Conservation (phyloP, 108 stramenopile genomes). For the Nannochloropsis gaditana region DNA sequence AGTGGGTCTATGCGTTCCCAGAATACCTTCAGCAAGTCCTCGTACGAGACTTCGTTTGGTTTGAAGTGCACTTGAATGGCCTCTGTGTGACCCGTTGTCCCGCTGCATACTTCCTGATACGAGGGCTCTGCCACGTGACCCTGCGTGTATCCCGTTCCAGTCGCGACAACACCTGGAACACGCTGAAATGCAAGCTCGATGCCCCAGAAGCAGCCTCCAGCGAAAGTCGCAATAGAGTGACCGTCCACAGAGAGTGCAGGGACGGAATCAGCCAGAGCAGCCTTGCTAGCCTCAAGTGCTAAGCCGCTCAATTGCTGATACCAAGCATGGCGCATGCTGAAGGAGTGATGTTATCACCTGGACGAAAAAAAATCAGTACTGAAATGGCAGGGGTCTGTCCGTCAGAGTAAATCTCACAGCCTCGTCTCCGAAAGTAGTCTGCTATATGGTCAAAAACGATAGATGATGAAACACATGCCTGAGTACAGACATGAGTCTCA, state of each 20-base stretch:
- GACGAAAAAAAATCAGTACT: too few species aligned
- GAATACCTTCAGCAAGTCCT: slow-evolving; percentile 63
- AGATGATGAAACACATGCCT: too few species aligned
- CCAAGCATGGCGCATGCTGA: background rate
- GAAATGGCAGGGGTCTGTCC: too few species aligned
- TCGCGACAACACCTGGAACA: slow-evolving; percentile 66
- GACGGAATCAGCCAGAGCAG: background rate
- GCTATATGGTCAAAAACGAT: too few species aligned
- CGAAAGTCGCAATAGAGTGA: slow-evolving; percentile 62
- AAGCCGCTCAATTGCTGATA: background rate
- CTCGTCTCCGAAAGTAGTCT: too few species aligned
- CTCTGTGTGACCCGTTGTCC: slow-evolving; percentile 77
- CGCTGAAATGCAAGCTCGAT: slow-evolving; percentile 71
- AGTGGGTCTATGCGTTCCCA: slow-evolving; percentile 74
- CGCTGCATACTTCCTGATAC: slow-evolving; percentile 70
- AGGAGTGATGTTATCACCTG: too few species aligned
- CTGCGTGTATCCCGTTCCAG: slow-evolving; percentile 70
- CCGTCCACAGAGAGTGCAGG: slow-evolving; percentile 29
- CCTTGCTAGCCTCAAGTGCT: background rate
- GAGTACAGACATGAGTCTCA: too few species aligned
- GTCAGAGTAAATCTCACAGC: too few species aligned
- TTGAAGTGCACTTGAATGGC: slow-evolving; percentile 74
- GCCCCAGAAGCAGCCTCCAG: slow-evolving; percentile 81
- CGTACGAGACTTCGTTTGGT: slow-evolving; percentile 62
- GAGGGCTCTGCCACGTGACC: slow-evolving; percentile 60